Conservation (phyloP, 148 eudicot species). For the Camellia japonica region DNA sequence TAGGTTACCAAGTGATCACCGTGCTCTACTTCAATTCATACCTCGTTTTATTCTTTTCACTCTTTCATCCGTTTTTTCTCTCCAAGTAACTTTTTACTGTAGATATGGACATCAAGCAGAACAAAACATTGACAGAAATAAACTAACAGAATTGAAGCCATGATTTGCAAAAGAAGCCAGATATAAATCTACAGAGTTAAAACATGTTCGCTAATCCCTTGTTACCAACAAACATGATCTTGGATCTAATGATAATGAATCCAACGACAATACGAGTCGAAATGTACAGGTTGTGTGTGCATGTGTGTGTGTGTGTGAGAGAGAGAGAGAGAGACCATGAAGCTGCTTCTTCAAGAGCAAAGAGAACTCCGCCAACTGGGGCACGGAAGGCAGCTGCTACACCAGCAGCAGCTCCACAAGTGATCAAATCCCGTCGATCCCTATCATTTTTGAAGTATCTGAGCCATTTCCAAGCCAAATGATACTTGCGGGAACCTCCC, state of each 20-base stretch:
- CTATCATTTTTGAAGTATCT: conserved; percentile 75
- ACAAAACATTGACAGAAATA: not conserved
- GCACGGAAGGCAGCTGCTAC: conserved; percentile 90
- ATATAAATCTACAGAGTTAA: not conserved
- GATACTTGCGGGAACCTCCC: conserved; percentile 80
- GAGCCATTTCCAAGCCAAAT: conserved; percentile 74
- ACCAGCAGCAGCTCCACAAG: conserved; percentile 93
- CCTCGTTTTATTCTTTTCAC: not conserved
- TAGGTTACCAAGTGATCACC: not conserved
- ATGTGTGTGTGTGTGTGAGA: not conserved
- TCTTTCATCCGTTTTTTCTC: not conserved
- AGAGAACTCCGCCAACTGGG: conserved; percentile 86
- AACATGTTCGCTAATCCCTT: not conserved
- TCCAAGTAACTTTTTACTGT: not conserved
- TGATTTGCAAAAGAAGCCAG: not conserved
- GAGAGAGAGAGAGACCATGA: conserved; percentile 58
- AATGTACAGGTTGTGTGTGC: not conserved
- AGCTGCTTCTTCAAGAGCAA: conserved; percentile 83
- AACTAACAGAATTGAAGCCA: not conserved
- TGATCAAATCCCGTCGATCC: conserved; percentile 72
- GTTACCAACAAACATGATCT: not conserved
- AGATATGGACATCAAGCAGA: not conserved
- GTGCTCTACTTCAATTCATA: not conserved
- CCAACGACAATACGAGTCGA: not conserved
- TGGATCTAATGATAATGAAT: not conserved